phyloP scores from a whole-genome alignment of 768 basidiomycete genomes.

The Albatrellus ellisii region DNA sequence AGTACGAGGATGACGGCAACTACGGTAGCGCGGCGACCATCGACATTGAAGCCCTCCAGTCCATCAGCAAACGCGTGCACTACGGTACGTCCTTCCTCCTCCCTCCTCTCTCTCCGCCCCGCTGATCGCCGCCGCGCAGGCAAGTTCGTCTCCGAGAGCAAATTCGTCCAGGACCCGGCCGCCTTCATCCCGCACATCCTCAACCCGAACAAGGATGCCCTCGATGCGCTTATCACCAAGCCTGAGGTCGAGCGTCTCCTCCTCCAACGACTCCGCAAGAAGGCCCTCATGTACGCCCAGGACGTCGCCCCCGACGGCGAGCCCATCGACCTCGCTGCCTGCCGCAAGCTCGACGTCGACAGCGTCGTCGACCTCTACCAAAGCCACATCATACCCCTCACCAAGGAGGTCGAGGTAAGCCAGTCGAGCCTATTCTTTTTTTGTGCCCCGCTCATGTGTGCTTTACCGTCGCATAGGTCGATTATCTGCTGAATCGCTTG shows the following conservation, averaged over 20 bases:
- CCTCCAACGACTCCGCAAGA: slow-evolving; percentile 73
- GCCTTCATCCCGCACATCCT: slow-evolving; percentile 90
- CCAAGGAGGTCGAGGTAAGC: slow-evolving; percentile 93
- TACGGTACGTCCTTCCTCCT: slow-evolving; percentile 46
- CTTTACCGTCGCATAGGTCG: slow-evolving; percentile 45
- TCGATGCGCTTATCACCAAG: slow-evolving; percentile 90
- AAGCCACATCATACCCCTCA: slow-evolving; percentile 92
- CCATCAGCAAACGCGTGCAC: slow-evolving; percentile 96
- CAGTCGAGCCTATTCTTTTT: background rate
- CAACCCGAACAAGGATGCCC: slow-evolving; percentile 57
- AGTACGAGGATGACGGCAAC: slow-evolving; percentile 90
- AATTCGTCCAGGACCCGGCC: slow-evolving; percentile 77
- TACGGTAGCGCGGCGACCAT: slow-evolving; percentile 92
- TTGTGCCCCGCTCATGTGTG: background rate
- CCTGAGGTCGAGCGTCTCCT: slow-evolving; percentile 87
- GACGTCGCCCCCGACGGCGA: slow-evolving; percentile 68
- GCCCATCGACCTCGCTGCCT: slow-evolving; percentile 25
- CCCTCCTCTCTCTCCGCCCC: background rate
- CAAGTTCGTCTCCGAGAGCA: slow-evolving; percentile 98
- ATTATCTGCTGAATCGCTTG: slow-evolving; percentile 85
- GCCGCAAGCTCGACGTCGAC: slow-evolving; percentile 79
- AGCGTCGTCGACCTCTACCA: slow-evolving; percentile 90
- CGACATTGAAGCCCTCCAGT: slow-evolving; percentile 93
- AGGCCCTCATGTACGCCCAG: slow-evolving; percentile 64
- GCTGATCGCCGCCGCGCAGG: slow-evolving; percentile 32